A percentile compares a stretch with the other conserved stretches of the same genome.
phyloP scores from a whole-genome alignment of 306 rosid genomes.

The Cercis canadensis region DNA sequence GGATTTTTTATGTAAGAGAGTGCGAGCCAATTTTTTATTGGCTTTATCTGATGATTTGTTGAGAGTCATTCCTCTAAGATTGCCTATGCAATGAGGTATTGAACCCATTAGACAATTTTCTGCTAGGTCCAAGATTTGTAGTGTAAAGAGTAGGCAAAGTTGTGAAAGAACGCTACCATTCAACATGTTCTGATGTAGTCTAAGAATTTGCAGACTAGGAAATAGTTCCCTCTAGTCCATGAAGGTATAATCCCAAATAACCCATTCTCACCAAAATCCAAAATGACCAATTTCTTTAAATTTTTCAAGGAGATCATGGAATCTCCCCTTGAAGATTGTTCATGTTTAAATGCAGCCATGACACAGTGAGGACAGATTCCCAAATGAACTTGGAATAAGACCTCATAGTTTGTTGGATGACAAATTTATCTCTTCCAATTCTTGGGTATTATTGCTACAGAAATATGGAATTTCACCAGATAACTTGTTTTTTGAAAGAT shows the following conservation, averaged over 20 bases:
- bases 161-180: neutral
- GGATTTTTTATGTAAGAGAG: neutral
- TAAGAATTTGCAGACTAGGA: conserved; percentile 28
- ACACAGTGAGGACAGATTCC: conserved; percentile 2
- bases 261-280: conserved; percentile 41
- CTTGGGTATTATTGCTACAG: conserved; percentile 19
- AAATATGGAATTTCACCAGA: conserved; percentile 32
- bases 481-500: conserved; percentile 38
- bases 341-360: conserved; percentile 26
- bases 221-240: conserved; percentile 21
- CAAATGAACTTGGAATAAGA: conserved; percentile 21
- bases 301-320: conserved; percentile 9
- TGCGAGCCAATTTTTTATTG: neutral
- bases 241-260: conserved; percentile 35
- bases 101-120: conserved; percentile 8
- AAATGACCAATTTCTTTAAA: neutral
- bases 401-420: conserved; percentile 33
- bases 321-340: conserved; percentile 16
- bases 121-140: conserved; percentile 36
- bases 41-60: too few species aligned
- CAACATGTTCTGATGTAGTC: conserved; percentile 20
- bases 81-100: conserved; percentile 36
- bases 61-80: conserved; percentile 17
- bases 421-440: conserved; percentile 22
- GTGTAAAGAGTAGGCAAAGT: conserved; percentile 13